Evolutionary conservation across 768 basidiomycete genomes (phyloP).

Genomic region (Candolleomyces eurysporus): DNA sequence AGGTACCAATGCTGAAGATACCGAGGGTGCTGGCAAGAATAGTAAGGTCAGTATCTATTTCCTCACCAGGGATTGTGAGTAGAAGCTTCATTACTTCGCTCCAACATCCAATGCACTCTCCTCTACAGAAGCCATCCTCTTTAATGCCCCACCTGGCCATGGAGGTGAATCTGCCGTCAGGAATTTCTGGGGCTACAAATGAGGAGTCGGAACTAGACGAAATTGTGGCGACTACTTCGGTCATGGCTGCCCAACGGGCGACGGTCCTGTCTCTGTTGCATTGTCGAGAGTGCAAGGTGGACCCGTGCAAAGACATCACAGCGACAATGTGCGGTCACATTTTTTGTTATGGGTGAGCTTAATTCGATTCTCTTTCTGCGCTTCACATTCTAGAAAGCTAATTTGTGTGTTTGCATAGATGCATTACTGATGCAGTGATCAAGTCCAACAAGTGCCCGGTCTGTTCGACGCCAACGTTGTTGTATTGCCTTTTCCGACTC

Average conservation of each 20-base stretch:
- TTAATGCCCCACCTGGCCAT: too few species aligned
- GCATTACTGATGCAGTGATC: constrained; percentile 32
- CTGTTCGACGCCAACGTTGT: too few species aligned
- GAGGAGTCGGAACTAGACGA: too few species aligned
- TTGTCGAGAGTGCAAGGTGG: constrained; percentile 48
- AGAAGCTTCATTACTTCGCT: constrained; percentile 26
- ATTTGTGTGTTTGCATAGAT: neutral
- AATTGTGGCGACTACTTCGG: too few species aligned
- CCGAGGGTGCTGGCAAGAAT: constrained; percentile 50
- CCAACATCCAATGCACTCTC: constrained; percentile 15
- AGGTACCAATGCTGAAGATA: constrained; percentile 45
- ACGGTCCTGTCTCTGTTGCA: constrained; percentile 44
- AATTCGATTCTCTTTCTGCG: neutral
- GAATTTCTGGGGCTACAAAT: too few species aligned
- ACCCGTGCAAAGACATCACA: constrained; percentile 51
- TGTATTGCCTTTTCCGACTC: too few species aligned
- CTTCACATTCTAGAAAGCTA: constrained; percentile 15
- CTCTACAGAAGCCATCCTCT: too few species aligned
- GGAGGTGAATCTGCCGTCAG: too few species aligned
- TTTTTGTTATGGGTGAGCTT: constrained; percentile 48
- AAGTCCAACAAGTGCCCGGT: constrained; percentile 49
- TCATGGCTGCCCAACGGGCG: constrained; percentile 4
- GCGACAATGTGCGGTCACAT: constrained; percentile 64
- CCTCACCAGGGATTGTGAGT: constrained; percentile 13
- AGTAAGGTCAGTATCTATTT: constrained; percentile 53